These are phyloP conservation scores for Glycine latifolia DNA, from an alignment of 306 rosid species.

Conservation along the genomic window DNA sequence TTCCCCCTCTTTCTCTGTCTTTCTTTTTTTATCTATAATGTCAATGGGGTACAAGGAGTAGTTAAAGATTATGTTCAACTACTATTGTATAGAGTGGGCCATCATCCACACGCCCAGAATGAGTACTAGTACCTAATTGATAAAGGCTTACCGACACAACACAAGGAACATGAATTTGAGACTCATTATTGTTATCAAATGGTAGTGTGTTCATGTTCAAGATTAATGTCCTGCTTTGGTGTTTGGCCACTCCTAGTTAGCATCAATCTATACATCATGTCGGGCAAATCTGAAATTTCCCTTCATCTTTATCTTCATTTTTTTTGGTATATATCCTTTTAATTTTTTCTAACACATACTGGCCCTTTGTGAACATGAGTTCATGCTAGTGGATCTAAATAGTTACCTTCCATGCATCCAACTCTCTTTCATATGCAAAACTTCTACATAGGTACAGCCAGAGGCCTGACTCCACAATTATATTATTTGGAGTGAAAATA, in stretches of 20 bases:
- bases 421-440: no score
- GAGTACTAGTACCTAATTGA: neutral
- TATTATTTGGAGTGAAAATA: no score
- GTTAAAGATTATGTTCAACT: neutral
- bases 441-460: no score
- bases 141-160: conserved; percentile 46
- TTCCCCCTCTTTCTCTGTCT: neutral
- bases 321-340: no score
- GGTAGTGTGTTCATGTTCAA: conserved; percentile 28
- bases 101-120: conserved; percentile 31
- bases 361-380: no score
- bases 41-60: conserved; percentile 21
- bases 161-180: conserved; percentile 14
- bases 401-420: no score
- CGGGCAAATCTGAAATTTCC: conserved; percentile 9
- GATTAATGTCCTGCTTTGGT: neutral
- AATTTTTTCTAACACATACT: no score
- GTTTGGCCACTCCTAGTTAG: neutral
- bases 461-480: no score
- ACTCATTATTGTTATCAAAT: conserved; percentile 38
- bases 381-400: no score
- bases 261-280: neutral
- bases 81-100: conserved; percentile 32
- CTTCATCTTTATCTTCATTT: conserved; percentile 16
- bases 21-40: neutral